Percentiles rank a stretch among this genome's conserved stretches.
phyloP scores from a whole-genome alignment of 257 asterid species.

The Forsythia viridissima region DNA sequence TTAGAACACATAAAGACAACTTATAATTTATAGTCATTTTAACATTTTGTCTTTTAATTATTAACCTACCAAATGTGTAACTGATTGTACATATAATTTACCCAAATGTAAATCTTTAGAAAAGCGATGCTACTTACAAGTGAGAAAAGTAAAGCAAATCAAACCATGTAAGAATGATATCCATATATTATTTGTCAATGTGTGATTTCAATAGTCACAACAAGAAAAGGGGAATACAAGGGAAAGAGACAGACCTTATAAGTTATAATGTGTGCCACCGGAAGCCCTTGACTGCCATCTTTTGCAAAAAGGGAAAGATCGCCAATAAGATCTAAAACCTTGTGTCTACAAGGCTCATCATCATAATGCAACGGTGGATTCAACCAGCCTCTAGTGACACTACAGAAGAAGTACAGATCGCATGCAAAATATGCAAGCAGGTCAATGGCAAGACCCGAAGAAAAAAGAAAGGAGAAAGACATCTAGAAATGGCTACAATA shows the following conservation, averaged over 20 bases:
- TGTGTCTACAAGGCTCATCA: slow-evolving; percentile 95
- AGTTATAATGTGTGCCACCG: slow-evolving; percentile 73
- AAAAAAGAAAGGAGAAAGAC: background rate
- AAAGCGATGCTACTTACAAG: background rate
- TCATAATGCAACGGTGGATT: slow-evolving; percentile 79
- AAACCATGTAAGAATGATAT: background rate
- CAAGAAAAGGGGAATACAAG: background rate
- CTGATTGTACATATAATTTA: background rate
- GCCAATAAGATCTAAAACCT: slow-evolving; percentile 93
- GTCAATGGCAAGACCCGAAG: background rate
- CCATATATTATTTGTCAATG: background rate
- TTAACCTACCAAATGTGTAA: background rate
- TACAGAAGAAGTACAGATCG: slow-evolving; percentile 25
- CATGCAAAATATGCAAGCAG: slow-evolving; percentile 1
- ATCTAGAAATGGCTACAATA: background rate
- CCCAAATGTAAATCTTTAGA: background rate
- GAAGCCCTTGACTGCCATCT: slow-evolving; percentile 86
- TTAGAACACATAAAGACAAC: background rate
- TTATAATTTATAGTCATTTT: background rate
- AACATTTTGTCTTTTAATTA: background rate
- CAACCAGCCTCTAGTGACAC: slow-evolving; percentile 78
- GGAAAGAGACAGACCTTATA: slow-evolving; percentile 61
- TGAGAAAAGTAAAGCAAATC: background rate
- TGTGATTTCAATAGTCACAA: background rate
- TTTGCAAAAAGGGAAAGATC: slow-evolving; percentile 87